phyloP scores from a whole-genome alignment of 768 basidiomycete species.

The Boletus rubropictus region DNA sequence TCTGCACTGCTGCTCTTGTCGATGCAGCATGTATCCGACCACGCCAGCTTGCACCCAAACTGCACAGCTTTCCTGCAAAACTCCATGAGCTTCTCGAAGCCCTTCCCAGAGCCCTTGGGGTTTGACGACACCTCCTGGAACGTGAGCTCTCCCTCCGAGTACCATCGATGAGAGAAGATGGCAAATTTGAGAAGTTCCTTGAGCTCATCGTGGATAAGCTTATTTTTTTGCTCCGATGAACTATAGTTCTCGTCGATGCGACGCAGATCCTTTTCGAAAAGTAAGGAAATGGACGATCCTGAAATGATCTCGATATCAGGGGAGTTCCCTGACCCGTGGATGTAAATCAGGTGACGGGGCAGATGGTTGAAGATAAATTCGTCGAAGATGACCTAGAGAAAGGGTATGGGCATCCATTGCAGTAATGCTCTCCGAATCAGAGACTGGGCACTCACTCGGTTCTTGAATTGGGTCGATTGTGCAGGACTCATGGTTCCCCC shows the following conservation, averaged over 20 bases:
- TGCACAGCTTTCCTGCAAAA: conserved; percentile 9
- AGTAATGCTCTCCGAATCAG: neutral
- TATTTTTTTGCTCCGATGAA: neutral
- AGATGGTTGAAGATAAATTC: neutral
- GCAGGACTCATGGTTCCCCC: neutral
- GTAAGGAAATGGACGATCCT: neutral
- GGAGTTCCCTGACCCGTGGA: neutral
- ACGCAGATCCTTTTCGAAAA: neutral
- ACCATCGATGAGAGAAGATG: conserved; percentile 16
- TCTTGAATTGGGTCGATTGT: neutral
- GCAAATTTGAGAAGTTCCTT: conserved; percentile 6
- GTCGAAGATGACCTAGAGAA: neutral
- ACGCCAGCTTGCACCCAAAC: conserved; percentile 11
- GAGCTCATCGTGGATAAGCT: conserved; percentile 1
- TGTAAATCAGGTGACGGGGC: neutral
- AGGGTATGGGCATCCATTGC: too few relatives aligned
- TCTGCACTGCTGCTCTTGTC: conserved; percentile 14
- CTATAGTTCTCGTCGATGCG: neutral
- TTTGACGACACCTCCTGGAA: neutral
- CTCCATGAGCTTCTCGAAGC: conserved; percentile 6
- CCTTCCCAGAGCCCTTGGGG: conserved; percentile 3
- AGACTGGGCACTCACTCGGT: neutral
- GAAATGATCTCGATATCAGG: neutral
- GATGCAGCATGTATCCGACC: conserved; percentile 16
- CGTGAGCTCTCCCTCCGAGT: conserved; percentile 6